Base-by-base conservation (phyloP, 257 asterid species). In the Jaltomata sinuosa region DNA sequence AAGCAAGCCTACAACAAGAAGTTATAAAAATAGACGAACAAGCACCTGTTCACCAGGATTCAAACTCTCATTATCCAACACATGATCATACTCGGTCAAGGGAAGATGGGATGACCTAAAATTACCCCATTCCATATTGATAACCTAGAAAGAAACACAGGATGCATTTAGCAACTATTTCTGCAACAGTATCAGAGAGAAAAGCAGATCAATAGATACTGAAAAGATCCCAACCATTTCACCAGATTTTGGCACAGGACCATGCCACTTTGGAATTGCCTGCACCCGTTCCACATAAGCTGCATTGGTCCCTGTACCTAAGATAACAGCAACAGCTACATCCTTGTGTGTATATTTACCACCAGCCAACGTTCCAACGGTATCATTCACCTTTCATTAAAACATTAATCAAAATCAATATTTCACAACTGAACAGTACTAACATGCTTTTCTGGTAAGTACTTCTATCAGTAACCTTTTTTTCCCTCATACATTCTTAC, bases 41-140 rank as follows among this genome's bases (percentile, higher is more conserved):
- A 50, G 55, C 65, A 93, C 98, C 93, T 95, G 99, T 87, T 95
- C 99, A 79, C 97, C 90, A 32, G 98, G 95, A 88, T 95, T 95
- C 83, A 94, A 86, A 84, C 99, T 94, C 85, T 94, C 95, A 12
- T 80, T 89, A 87, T 95, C 99, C 89, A 95, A 84, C 14, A 84
- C 88, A 47, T 89, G 86, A 90, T 95, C 99, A 54, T 90, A 94
- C 80, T 95, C 97, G 1, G 97, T 93, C 81, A 93, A 77, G 11
- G 99, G 99, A 86, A 95, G 98, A 89, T 95, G 98, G 7, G 99
- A 92, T 22, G 97, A 91, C 89, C 90, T 92, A 90, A 95, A 95
- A 90, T 94, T 95, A 84, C 98, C 99, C 99, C 99, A 95, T 85
- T 95, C 99, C 97, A 94, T 95, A 84, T 95, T 95, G 89, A 95